Evolutionary conservation across 2,329 filamentous ascomycete genomes (phyloP).

Genomic region (Alternaria ethzedia): DNA sequence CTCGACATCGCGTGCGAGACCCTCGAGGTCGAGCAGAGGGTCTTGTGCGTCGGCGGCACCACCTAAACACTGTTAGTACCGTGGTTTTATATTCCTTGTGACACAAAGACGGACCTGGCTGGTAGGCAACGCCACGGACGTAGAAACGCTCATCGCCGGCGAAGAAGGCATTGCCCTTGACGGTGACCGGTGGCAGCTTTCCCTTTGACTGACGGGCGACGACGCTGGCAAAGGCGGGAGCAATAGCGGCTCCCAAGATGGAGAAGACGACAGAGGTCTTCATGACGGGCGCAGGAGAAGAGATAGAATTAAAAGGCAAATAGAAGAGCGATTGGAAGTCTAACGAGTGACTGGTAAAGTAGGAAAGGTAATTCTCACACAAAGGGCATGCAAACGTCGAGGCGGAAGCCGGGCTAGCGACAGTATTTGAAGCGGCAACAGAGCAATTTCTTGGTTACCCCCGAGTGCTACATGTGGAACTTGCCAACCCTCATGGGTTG

Average conservation of each 20-base stretch:
- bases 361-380: slow-evolving; percentile 35
- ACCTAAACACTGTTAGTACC: slow-evolving; percentile 43
- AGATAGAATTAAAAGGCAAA: slow-evolving; percentile 36
- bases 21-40: slow-evolving; percentile 72
- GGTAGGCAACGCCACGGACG: slow-evolving; percentile 68
- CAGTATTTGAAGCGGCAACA: slow-evolving; percentile 41
- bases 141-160: slow-evolving; percentile 66
- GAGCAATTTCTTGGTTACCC: slow-evolving; percentile 35
- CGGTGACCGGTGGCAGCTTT: slow-evolving; percentile 60
- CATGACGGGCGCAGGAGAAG: slow-evolving; percentile 31
- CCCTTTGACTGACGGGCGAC: slow-evolving; percentile 38
- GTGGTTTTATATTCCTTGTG: slow-evolving; percentile 48
- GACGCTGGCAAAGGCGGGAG: slow-evolving; percentile 32
- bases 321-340: slow-evolving; percentile 31
- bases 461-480: slow-evolving; percentile 42
- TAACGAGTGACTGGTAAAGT: slow-evolving; percentile 48
- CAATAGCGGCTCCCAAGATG: slow-evolving; percentile 33
- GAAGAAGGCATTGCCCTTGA: slow-evolving; percentile 71
- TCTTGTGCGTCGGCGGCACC: slow-evolving; percentile 59
- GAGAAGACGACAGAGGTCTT: slow-evolving; percentile 39
- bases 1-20: slow-evolving; percentile 78
- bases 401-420: slow-evolving; percentile 22
- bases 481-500: slow-evolving; percentile 44
- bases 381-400: slow-evolving; percentile 30
- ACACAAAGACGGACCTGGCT: slow-evolving; percentile 58